Base-by-base conservation (phyloP, 179 eudicot species). In the Patellifolia procumbens region DNA sequence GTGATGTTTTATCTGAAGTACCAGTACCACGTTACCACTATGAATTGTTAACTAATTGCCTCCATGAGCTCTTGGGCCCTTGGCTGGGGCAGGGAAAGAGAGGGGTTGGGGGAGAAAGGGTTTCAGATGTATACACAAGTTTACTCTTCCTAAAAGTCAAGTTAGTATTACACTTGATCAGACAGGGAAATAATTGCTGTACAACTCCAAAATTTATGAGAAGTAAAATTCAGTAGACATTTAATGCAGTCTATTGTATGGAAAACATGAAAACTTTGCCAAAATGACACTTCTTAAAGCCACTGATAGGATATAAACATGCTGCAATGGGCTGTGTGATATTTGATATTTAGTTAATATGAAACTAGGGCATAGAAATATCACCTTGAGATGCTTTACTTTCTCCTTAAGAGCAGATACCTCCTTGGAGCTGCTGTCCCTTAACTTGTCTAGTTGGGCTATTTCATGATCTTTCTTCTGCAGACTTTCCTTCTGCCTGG, bases 391-490 rank as follows among this genome's bases (percentile, higher is more conserved):
- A 70, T 81, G 89, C 82, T 81, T 83, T 73, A 79, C 76, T 81
- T 86, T 86, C 58, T 83, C 87, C 66, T 79, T 83, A 37, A 68
- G 81, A 16, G 75, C 52, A 11, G 55, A 77, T 35, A 63, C 71
- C 67, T 83, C 88, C 70, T 81, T 85, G 45, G 85, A 73, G 77
- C 68, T 77, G 58, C 46, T 76, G 70, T 76, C 82, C 83, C 84
- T 81, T 69, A 70, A 45, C 82, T 85, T 87, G 76, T 86, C 84
- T 49, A 81, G 71, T 13, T 73, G 46, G 17, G 71, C 78, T 70
- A 85, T 78, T 67, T 74, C 87, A 55, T 80, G 83, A 32, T 88
- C 89, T 83, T 87, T 86, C 82, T 80, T 85, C 73, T 79, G 85
- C 43, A 86, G 74, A 63, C 69, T 80, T 64, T 76, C 84, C 74